Base-by-base conservation (phyloP, 768 basidiomycete species). In the Trametes punicea region DNA sequence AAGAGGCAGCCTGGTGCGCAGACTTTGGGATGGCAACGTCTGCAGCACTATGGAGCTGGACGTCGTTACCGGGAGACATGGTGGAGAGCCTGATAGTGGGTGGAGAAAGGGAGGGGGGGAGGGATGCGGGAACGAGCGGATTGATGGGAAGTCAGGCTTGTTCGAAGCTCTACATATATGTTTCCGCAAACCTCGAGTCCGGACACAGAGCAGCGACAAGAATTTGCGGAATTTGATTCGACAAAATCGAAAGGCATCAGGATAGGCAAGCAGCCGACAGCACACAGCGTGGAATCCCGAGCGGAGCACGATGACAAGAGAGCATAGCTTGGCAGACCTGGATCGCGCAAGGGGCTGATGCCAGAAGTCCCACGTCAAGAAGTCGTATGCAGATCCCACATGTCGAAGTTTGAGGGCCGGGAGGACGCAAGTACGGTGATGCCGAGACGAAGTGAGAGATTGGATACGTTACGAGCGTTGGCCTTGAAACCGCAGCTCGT, bases 251-350 rank as follows among this genome's bases (percentile, higher is more conserved):
- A 27, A 11, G 18, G 18, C 10, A 34, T 15, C 13, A 23, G 38
- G 30, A n/a, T 11, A 26, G 36, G 13, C 29, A 40, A 21, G 20
- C 23, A 7, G 13, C 42, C 41, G 29, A 38, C 31, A 30, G 44
- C 10, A n/a, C 8, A 38, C 25, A 30, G 2, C 9, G 23, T 46
- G 49, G 56, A 49, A 33, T 36, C 44, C 50, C 26, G 44, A 39
- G 46, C 55, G 55, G 31, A 49, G 47, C 18, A 46, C 16, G 21
- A 23, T 46, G 36, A 41, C 50, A 57, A 44, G 30, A 33, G 44
- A 36, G 29, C 42, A 54, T 46, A 41, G 42, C 56, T 57, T 57
- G 56, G 56, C 49, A 45, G 42, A 30, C 49, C 56, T 51, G 56
- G 16, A 51, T 51, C 50, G 50, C 44, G 38, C 27, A 41, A 48